Percentiles rank a stretch among this genome's conserved stretches.
These are phyloP conservation scores for Artemisia argyi DNA, from an alignment of 129 eudicot genomes.

Conservation along the genomic window DNA sequence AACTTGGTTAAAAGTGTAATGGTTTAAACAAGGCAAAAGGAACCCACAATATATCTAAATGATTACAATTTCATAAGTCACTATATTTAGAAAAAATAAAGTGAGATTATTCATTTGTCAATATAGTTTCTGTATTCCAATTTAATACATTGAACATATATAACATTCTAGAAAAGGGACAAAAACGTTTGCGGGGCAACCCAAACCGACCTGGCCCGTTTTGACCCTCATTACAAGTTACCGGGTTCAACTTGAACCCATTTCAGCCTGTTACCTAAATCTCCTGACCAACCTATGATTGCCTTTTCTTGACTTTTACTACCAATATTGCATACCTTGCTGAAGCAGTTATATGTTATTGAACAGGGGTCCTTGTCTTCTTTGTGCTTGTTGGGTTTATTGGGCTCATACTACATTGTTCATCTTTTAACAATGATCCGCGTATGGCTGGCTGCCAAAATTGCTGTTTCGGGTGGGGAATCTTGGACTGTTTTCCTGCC, in stretches of 20 bases:
- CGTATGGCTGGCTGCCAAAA: conserved; percentile 77
- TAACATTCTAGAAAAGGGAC: too few species aligned
- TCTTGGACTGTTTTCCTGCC: conserved; percentile 81
- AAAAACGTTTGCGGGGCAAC: too few species aligned
- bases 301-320: neutral
- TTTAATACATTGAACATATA: too few species aligned
- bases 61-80: too few species aligned
- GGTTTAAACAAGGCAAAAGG: too few species aligned
- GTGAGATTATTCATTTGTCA: too few species aligned
- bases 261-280: conserved; percentile 1
- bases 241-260: neutral
- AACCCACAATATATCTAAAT: too few species aligned
- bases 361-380: conserved; percentile 68
- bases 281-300: neutral
- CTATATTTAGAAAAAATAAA: too few species aligned
- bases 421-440: conserved; percentile 56
- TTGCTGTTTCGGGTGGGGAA: conserved; percentile 87
- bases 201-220: neutral
- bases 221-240: neutral
- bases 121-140: too few species aligned
- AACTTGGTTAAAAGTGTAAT: too few species aligned
- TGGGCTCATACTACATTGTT: conserved; percentile 64
- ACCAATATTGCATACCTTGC: neutral
- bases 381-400: conserved; percentile 70
- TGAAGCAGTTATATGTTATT: conserved; percentile 13